Percentiles rank a stretch among this genome's conserved stretches.
Conservation (phyloP, 1,139 yeast species). For the Pneumocystis oryctolagi region DNA sequence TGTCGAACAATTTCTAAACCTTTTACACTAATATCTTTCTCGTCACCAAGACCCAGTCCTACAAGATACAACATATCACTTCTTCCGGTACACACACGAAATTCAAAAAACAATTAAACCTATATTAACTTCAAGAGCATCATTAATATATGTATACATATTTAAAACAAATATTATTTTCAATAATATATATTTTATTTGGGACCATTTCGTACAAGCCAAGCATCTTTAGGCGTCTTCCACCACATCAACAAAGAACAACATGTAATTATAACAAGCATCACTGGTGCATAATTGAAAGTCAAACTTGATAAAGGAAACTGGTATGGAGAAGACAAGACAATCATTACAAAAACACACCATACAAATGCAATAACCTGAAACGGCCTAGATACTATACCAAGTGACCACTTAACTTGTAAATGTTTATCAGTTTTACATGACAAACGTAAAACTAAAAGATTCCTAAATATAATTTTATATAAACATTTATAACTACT, state of each 20-base stretch:
- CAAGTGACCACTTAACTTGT: constrained; percentile 18
- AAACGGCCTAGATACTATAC: constrained; percentile 18
- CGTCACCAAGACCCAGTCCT: constrained; percentile 84
- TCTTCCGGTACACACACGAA: neutral
- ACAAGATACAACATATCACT: constrained; percentile 66
- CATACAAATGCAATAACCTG: constrained; percentile 35
- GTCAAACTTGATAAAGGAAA: constrained; percentile 48
- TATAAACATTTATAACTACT: neutral
- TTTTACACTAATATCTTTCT: constrained; percentile 80
- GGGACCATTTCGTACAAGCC: constrained; percentile 13
- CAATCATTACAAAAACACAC: constrained; percentile 46
- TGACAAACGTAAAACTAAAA: constrained; percentile 18
- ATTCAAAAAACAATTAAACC: neutral
- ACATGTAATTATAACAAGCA: constrained; percentile 40
- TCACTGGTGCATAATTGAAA: constrained; percentile 63
- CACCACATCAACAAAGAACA: constrained; percentile 45
- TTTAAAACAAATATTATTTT: no score
- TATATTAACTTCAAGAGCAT: no score
- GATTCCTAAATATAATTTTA: neutral
- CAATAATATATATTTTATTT: neutral
- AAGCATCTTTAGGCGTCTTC: constrained; percentile 18
- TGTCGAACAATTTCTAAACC: constrained; percentile 72
- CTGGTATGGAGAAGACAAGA: constrained; percentile 52
- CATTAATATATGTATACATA: neutral
- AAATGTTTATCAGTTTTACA: constrained; percentile 15